Percentiles rank a stretch among this genome's conserved stretches.
phyloP scores from a whole-genome alignment of 345 rosid genomes.

The rapeseed (Brassica napus) region Da-Ae NC_063436.1:17005001-17005500 shows the following conservation, averaged over 20 bases:
- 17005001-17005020: conserved; percentile 60
- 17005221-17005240: conserved; percentile 20
- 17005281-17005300: conserved; percentile 16
- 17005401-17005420: conserved; percentile 13
- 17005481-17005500: conserved; percentile 76
- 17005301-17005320: conserved; percentile 46
- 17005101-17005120: conserved; percentile 27
- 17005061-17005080: background rate
- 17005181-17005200: conserved; percentile 97
- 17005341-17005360: conserved; percentile 88
- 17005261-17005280: background rate
- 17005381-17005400: conserved; percentile 97
- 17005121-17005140: background rate
- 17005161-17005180: conserved; percentile 98
- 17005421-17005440: conserved; percentile 14
- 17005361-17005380: conserved; percentile 91
- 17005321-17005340: conserved; percentile 94
- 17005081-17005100: conserved; percentile 6
- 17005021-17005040: conserved; percentile 93
- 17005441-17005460: no score
- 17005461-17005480: no score
- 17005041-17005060: conserved; percentile 87
- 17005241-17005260: background rate
- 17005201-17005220: conserved; percentile 75
- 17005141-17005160: conserved; percentile 64